Evolutionary conservation across 1,284 basidiomycete genomes (phyloP).

Genomic region (Cystobasidiaceae sp.): DNA sequence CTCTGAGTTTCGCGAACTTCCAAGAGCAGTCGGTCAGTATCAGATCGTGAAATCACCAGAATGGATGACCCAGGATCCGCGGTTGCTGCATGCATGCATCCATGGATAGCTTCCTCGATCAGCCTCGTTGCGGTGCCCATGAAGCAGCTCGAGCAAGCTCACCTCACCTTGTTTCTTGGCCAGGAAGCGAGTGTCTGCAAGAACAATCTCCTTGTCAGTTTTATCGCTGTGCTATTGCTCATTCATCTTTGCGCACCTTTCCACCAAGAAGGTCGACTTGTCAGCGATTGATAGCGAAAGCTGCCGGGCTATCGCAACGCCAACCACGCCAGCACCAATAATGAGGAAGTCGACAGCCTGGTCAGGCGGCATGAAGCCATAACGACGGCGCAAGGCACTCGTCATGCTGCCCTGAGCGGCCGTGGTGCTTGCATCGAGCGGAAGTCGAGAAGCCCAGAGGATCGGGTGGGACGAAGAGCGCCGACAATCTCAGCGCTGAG

Average conservation of each 20-base stretch:
- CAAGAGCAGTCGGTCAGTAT: slow-evolving; percentile 33
- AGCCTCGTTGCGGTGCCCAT: neutral
- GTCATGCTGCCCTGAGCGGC: slow-evolving; percentile 15
- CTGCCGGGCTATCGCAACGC: slow-evolving; percentile 76
- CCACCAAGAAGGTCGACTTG: slow-evolving; percentile 77
- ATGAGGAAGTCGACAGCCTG: slow-evolving; percentile 78
- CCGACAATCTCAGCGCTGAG: no score
- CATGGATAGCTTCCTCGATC: neutral
- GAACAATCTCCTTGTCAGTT: neutral
- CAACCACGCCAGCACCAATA: slow-evolving; percentile 71
- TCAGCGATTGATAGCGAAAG: slow-evolving; percentile 63
- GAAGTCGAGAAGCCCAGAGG: no score
- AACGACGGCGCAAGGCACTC: slow-evolving; percentile 4
- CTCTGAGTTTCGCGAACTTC: slow-evolving; percentile 87
- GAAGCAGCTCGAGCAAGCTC: slow-evolving; percentile 31
- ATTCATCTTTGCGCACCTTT: slow-evolving; percentile 57
- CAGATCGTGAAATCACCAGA: slow-evolving; percentile 30
- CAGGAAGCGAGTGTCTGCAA: slow-evolving; percentile 44
- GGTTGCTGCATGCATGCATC: slow-evolving; percentile 2
- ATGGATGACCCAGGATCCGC: slow-evolving; percentile 30
- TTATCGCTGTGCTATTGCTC: neutral
- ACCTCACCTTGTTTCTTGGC: slow-evolving; percentile 72
- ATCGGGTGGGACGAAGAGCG: no score
- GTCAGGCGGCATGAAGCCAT: slow-evolving; percentile 57
- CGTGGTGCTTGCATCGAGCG: no score